phyloP scores from a whole-genome alignment of 176 grass and related monocot species.

The Stipa capillata region DNA sequence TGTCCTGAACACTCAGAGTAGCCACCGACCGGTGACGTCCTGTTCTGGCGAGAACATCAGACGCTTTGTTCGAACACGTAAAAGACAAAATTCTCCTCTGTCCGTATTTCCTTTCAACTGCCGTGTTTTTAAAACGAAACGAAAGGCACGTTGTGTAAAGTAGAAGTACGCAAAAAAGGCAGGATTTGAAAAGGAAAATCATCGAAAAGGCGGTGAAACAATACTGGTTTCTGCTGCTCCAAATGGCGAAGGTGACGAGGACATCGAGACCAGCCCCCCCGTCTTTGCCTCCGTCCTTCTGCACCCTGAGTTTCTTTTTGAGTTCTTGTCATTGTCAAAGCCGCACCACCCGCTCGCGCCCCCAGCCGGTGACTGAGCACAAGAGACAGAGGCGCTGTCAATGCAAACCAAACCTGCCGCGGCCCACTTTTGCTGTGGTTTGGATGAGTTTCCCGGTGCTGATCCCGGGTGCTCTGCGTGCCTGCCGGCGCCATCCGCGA shows the following conservation, averaged over 20 bases:
- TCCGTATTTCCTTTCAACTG: too few species aligned
- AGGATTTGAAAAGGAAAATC: neutral
- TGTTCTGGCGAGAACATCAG: too few species aligned
- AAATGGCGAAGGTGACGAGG: neutral
- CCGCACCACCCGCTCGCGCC: too few species aligned
- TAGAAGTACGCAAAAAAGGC: neutral
- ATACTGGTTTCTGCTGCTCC: neutral
- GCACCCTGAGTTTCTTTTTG: neutral
- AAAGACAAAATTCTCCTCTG: neutral
- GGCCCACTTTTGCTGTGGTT: neutral
- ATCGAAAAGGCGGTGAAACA: neutral
- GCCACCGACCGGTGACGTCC: neutral
- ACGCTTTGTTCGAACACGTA: neutral
- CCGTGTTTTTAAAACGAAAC: neutral
- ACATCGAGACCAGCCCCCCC: neutral
- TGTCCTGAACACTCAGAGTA: neutral
- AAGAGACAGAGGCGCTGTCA: too few species aligned
- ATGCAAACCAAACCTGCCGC: too few species aligned
- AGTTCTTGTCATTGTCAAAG: neutral
- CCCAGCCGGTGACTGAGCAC: too few species aligned
- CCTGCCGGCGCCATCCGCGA: neutral
- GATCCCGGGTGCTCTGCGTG: neutral
- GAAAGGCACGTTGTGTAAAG: neutral
- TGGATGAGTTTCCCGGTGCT: neutral
- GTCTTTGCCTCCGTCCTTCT: neutral